Evolutionary conservation across 2,329 filamentous ascomycete genomes (phyloP).

Genomic region (Colletotrichum nymphaeae): DNA sequence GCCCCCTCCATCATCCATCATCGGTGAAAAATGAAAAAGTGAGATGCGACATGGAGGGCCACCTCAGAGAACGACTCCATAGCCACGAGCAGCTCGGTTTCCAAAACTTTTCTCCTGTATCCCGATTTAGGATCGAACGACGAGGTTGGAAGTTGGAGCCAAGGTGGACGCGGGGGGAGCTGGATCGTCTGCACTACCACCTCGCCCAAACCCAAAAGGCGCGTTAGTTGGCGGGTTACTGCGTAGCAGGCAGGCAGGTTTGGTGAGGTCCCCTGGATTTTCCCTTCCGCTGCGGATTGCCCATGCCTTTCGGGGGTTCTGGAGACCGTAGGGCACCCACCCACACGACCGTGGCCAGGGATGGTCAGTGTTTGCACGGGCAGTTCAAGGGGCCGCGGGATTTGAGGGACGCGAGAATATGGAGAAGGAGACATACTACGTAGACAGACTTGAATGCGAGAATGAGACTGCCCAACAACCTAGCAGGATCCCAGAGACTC

Average conservation of each 20-base stretch:
- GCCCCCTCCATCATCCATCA: background rate
- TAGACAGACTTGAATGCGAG: background rate
- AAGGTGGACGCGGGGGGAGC: slow-evolving; percentile 12
- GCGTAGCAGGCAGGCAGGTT: background rate
- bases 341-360: background rate
- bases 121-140: slow-evolving; percentile 19
- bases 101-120: background rate
- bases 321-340: background rate
- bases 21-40: background rate
- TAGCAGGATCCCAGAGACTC: background rate
- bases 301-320: background rate
- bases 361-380: background rate
- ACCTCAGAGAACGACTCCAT: background rate
- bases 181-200: slow-evolving; percentile 14
- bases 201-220: slow-evolving; percentile 6
- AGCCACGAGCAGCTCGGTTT: background rate
- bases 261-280: background rate
- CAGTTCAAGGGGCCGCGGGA: slow-evolving; percentile 13
- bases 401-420: slow-evolving; percentile 21
- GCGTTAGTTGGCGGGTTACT: background rate
- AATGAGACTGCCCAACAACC: background rate
- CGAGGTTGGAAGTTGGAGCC: too few relatives aligned
- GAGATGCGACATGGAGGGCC: background rate
- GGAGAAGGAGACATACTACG: background rate
- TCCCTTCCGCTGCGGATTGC: background rate